phyloP scores from a whole-genome alignment of 345 rosid genomes.

The Brassica carinata region DNA sequence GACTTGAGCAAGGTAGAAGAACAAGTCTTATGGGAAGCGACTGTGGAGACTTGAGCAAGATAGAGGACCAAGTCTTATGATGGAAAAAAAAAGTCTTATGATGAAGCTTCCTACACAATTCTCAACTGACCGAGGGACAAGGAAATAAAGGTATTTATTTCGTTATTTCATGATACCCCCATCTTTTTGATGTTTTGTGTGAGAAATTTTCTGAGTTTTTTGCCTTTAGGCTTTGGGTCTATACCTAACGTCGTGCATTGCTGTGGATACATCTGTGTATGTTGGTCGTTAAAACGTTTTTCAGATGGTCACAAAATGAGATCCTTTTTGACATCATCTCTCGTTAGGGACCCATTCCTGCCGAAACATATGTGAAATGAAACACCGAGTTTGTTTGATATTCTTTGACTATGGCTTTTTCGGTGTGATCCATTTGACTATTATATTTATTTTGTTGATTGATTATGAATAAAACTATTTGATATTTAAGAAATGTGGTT shows the following conservation, averaged over 20 bases:
- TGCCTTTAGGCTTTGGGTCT: background rate
- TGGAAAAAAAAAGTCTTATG: slow-evolving; percentile 73
- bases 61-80: slow-evolving; percentile 75
- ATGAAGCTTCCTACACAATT: slow-evolving; percentile 45
- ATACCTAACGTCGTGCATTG: slow-evolving; percentile 9
- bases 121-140: slow-evolving; percentile 7
- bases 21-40: slow-evolving; percentile 75
- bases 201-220: background rate
- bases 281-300: slow-evolving; percentile 29
- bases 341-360: background rate
- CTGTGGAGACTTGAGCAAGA: slow-evolving; percentile 64
- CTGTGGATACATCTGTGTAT: background rate
- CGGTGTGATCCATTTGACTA: slow-evolving; percentile 33
- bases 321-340: background rate
- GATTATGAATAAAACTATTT: background rate
- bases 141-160: slow-evolving; percentile 21
- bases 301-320: slow-evolving; percentile 17
- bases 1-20: slow-evolving; percentile 68
- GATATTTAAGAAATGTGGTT: background rate
- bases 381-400: slow-evolving; percentile 8
- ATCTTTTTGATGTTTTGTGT: slow-evolving; percentile 17
- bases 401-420: background rate
- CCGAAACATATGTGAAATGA: slow-evolving; percentile 29
- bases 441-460: background rate
- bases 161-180: background rate